Base-by-base conservation (phyloP, 768 basidiomycete genomes). In the Lactifluus echinatus region DNA sequence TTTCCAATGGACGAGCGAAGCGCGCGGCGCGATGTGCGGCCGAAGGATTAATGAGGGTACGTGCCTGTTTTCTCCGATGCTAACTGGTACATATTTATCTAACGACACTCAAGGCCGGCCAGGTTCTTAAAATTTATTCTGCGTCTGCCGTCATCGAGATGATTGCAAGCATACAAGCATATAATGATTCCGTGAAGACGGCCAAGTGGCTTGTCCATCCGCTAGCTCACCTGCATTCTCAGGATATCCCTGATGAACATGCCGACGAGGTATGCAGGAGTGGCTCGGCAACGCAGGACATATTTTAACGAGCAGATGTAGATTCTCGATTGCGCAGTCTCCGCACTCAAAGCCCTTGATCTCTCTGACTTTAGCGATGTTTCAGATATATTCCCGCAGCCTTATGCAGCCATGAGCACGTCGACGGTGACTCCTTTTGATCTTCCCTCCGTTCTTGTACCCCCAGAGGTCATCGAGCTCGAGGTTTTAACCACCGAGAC, bases 401-500 rank as follows among this genome's bases (percentile, higher is more conserved):
- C 88, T 2, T 89, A 88, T 64, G 66, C 74, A 11, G 71, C 75
- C 34, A 75, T 77, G 57, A 71, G 76, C 0, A 74, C 75, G 24
- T 70, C 76, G 21, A 63, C 67, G 3, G 69, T 76, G 15, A 67
- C 73, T 8, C 78, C 81, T 2, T 91, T 87, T 62, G 77, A 81
- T 29, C 75, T 94, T 10, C 90, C 90, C 5, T 76, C 81, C 33
- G 82, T 93, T 39, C 76, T 94, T 17, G 89, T 94, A 0, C 91
- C 92, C 2, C 92, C 92, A 1, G 92, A 94, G 69, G 80, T 85
- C 23, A 86, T 91, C 28, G 91, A 93, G 63, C 75, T 89, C 8
- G 90, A 91, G 39, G 77, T 79, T 0, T 71, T 91, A 44, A 76
- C 84, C 0, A 76, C 79, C 0, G 86, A 89, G 49, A 76, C 81